Evolutionary conservation across 176 grass and related monocot species (phyloP), one percentile per base, ranked within the genome.

Genomic region (Metroxylon sagu): DNA sequence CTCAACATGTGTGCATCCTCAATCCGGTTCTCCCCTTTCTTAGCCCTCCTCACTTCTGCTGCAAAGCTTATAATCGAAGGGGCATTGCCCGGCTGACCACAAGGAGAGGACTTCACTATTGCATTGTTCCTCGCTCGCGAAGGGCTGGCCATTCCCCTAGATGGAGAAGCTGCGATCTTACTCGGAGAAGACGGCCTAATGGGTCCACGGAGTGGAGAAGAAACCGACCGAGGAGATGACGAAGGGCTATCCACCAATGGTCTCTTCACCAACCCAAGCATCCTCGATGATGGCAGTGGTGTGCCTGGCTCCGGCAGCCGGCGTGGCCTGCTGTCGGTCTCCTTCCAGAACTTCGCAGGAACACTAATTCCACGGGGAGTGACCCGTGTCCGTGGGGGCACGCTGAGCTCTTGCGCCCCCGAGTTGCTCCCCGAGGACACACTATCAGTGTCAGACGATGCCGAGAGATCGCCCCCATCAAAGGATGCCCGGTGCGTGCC

Each of bases 61-160:
- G 94, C 94, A 61, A 98, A 98, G 72, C 87, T 93, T 19, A 98
- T 85, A 53, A 98, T 98, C 48, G 94, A 98, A 25, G 94, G 94
- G 1, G 88, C 94, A 68, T 88, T 93, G 23, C 70, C 81, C 6
- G 71, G 73, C 50, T 77, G 73, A 30, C 72, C 60, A 76, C 53
- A 67, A 60, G 82, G 61, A 29, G 29, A 55, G 26, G 8, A 8
- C 18, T 8, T 56, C 6, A 71, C 64, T 5, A 67, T 73, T 21
- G 80, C 74, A 19, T 71, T 81, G 66, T 25, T 65, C 58, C 57
- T 79, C 28, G 69, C 81, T 54, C 78, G 79, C 14, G 77, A 77
- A 56, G 93, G 79, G 29, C 84, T 85, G 1, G 82, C 71, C 3
- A 63, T 64, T 4, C 79, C 87, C 74, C 79, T 91, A 51, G 28